Evolutionary conservation across 208 protist species (phyloP), one percentile per base, ranked within the genome.

Genomic region (Trypanosoma caninum): DNA sequence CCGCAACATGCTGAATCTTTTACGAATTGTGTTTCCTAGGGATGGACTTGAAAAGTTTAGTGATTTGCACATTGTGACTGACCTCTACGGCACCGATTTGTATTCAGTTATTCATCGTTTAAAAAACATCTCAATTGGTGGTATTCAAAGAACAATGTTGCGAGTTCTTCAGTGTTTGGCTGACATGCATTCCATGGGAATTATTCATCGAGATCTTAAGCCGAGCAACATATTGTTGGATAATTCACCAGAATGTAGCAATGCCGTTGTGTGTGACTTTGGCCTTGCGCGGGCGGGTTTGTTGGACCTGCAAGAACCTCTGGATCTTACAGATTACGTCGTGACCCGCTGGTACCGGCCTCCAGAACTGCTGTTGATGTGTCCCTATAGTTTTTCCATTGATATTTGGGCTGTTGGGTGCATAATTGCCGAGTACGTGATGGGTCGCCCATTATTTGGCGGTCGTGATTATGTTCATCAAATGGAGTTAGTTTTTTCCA

Each of bases 331-430:
- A 9, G 96, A 98, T 68, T 98, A 98, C 69, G 97, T 98, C 31
- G 94, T 98, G 22, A 99, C 97, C 13, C 82, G 99, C 16, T 99
- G 98, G 98, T 99, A 99, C 77, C 88, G 99, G 22, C 97, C 98
- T 11, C 99, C 98, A 9, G 98, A 99, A 80, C 84, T 99, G 28
- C 89, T 99, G 52, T 80, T 99, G 20, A 92, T 97, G 73, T 98
- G 92, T 69, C 61, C 82, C 7, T 85, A 97, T 74, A 72, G 76
- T 70, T 84, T 84, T 58, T 69, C 88, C 0, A 80, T 99, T 51
- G 99, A 99, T 73, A 60, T 99, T 16, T 99, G 99, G 98, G 91
- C 89, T 0, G 88, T 98, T 14, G 99, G 98, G 14, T 99, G 98
- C 69, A 99, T 99, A 42, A 96, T 99, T 42, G 97, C 88, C 7